These are phyloP conservation scores for Fusarium falciforme DNA, from an alignment of 2,329 filamentous ascomycete genomes.

Conservation along the genomic window DNA sequence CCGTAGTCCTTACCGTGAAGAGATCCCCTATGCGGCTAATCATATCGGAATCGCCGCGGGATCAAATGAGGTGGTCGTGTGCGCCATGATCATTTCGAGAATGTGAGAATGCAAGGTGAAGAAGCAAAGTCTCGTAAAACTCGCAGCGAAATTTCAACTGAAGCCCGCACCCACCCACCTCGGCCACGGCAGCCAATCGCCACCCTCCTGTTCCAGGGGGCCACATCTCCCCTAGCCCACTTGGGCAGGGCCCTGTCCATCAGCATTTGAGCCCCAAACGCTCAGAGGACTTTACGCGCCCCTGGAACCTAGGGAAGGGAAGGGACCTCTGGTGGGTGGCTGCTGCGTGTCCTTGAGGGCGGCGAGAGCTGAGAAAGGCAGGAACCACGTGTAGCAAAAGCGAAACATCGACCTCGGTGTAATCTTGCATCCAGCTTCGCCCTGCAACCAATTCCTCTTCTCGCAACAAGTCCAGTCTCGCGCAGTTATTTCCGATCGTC, in stretches of 20 bases:
- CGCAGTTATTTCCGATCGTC: neutral
- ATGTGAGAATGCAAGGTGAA: conserved; percentile 22
- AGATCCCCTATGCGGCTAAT: neutral
- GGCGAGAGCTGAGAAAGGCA: conserved; percentile 9
- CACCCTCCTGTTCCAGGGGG: conserved; percentile 21
- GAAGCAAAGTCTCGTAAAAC: conserved; percentile 10
- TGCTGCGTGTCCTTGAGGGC: conserved; percentile 28
- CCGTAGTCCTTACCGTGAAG: neutral
- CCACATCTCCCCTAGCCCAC: conserved; percentile 13
- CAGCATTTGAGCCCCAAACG: conserved; percentile 7
- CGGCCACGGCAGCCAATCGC: conserved; percentile 32
- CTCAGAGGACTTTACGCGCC: conserved; percentile 26
- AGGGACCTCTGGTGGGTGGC: neutral
- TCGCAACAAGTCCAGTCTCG: conserved; percentile 1
- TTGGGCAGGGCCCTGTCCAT: conserved; percentile 36
- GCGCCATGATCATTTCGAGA: neutral
- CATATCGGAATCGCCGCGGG: neutral
- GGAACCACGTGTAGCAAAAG: conserved; percentile 32
- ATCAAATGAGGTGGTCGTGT: neutral
- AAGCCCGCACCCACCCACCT: conserved; percentile 29
- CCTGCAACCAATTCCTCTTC: conserved; percentile 16
- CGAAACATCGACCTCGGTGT: conserved; percentile 25
- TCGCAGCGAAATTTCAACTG: conserved; percentile 37
- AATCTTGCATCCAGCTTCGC: conserved; percentile 29
- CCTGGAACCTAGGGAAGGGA: conserved; percentile 17